phyloP scores from a whole-genome alignment of 2,329 filamentous ascomycete genomes.

The Cercospora canescens region DNA sequence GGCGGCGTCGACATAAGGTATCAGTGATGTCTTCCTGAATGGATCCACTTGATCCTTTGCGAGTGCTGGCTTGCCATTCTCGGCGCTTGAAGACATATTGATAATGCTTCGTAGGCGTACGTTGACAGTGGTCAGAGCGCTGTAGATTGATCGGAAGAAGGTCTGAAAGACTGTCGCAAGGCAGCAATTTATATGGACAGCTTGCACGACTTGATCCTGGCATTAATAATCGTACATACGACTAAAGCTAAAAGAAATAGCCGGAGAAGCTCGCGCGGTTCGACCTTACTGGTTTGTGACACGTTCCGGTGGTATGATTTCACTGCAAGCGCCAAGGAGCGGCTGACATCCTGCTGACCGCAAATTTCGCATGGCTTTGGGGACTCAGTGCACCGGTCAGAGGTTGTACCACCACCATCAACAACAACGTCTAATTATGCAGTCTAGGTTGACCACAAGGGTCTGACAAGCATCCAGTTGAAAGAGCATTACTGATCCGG shows the following conservation, averaged over 20 bases:
- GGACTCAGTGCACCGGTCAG: neutral
- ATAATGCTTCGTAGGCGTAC: neutral
- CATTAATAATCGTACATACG: neutral
- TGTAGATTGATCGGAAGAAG: neutral
- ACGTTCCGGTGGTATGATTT: neutral
- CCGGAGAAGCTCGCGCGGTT: neutral
- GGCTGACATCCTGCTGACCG: neutral
- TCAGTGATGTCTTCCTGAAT: neutral
- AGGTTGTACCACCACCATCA: neutral
- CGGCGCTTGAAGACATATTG: neutral
- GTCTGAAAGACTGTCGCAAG: neutral
- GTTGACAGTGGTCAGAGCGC: neutral
- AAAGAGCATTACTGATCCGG: neutral
- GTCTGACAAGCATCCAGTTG: neutral
- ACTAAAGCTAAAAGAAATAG: neutral
- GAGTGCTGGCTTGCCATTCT: neutral
- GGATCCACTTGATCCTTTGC: neutral
- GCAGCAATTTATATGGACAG: neutral
- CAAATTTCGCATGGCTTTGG: neutral
- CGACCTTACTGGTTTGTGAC: neutral
- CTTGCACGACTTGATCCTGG: neutral
- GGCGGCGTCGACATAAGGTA: neutral
- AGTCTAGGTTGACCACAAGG: neutral
- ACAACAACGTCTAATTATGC: neutral
- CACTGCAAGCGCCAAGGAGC: neutral